Percentiles rank a stretch among this genome's conserved stretches.
Conservation (phyloP, 2,329 filamentous ascomycete species). For the Lasiodiplodia hormozganensis region DNA sequence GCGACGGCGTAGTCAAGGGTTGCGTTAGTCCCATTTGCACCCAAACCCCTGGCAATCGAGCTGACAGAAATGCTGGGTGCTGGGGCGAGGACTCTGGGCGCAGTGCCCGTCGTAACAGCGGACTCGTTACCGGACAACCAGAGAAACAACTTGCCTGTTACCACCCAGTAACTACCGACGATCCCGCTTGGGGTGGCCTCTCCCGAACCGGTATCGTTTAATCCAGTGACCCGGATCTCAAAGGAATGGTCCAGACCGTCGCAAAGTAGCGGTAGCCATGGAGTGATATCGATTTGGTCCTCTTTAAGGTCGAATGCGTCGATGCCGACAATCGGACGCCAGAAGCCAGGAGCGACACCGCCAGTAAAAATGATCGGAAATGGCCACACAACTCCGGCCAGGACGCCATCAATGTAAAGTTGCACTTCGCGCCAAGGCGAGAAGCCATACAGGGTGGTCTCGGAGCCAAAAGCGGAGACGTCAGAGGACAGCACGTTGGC, state of each 20-base stretch:
- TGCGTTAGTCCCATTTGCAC: conserved; percentile 62
- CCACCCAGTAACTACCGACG: conserved; percentile 73
- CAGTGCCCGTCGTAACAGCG: conserved; percentile 60
- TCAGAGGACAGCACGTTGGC: conserved; percentile 73
- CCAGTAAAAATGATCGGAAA: conserved; percentile 85
- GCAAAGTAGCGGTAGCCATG: conserved; percentile 73
- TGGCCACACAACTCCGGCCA: conserved; percentile 81
- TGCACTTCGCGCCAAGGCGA: conserved; percentile 82
- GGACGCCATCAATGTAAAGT: conserved; percentile 72
- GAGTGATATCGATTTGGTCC: conserved; percentile 82
- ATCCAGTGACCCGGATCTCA: conserved; percentile 69
- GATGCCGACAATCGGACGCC: conserved; percentile 78
- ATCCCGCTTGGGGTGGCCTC: conserved; percentile 54
- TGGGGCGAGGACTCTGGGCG: conserved; percentile 45
- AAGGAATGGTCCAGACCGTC: conserved; percentile 72
- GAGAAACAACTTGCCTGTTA: conserved; percentile 82
- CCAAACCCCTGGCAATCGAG: conserved; percentile 55
- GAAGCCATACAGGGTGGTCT: conserved; percentile 68
- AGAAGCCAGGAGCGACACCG: conserved; percentile 76
- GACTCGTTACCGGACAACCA: conserved; percentile 64
- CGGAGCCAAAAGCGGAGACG: conserved; percentile 63
- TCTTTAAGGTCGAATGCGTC: conserved; percentile 81
- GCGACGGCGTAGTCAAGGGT: conserved; percentile 65
- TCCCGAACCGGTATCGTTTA: conserved; percentile 61
- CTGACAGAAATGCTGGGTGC: conserved; percentile 57